Evolutionary conservation across 1,139 yeast species (phyloP).

Genomic region (Scheffersomyces parashehatae): DNA sequence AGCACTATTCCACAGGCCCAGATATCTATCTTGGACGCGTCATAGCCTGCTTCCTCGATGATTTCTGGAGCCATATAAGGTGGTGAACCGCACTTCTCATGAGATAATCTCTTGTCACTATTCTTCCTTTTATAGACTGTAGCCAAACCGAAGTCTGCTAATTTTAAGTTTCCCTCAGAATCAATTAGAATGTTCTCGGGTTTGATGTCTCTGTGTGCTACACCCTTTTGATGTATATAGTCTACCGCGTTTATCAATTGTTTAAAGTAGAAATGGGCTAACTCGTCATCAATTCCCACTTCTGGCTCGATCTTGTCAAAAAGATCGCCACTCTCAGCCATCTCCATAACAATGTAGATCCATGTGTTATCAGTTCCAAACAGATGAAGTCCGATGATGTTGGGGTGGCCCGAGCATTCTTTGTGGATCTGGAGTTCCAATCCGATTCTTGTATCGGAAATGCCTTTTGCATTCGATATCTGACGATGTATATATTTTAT

Average conservation of each 20-base stretch:
- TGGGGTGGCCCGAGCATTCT: constrained; percentile 56
- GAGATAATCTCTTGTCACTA: constrained; percentile 6
- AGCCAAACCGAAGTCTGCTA: constrained; percentile 71
- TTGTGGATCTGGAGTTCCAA: constrained; percentile 57
- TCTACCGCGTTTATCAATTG: constrained; percentile 65
- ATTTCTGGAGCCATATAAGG: constrained; percentile 77
- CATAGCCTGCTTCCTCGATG: constrained; percentile 43
- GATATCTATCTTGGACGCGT: constrained; percentile 54
- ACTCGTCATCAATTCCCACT: constrained; percentile 62
- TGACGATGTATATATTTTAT: constrained; percentile 56
- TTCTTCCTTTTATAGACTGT: constrained; percentile 40
- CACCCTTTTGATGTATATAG: constrained; percentile 59
- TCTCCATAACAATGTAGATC: constrained; percentile 64
- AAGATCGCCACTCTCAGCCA: constrained; percentile 69
- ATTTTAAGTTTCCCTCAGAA: constrained; percentile 52
- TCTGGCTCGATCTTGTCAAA: constrained; percentile 78
- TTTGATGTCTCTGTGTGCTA: constrained; percentile 72
- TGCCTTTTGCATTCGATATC: constrained; percentile 43
- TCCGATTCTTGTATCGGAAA: constrained; percentile 47
- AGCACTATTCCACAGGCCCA: constrained; percentile 69
- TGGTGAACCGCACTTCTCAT: constrained; percentile 55
- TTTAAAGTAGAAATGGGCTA: constrained; percentile 67
- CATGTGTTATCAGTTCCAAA: constrained; percentile 53
- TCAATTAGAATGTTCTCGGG: constrained; percentile 68
- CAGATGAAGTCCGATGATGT: constrained; percentile 53